These are phyloP conservation scores for Myotisia sp. DNA, from an alignment of 2,329 filamentous ascomycete species.

Conservation along the genomic window DNA sequence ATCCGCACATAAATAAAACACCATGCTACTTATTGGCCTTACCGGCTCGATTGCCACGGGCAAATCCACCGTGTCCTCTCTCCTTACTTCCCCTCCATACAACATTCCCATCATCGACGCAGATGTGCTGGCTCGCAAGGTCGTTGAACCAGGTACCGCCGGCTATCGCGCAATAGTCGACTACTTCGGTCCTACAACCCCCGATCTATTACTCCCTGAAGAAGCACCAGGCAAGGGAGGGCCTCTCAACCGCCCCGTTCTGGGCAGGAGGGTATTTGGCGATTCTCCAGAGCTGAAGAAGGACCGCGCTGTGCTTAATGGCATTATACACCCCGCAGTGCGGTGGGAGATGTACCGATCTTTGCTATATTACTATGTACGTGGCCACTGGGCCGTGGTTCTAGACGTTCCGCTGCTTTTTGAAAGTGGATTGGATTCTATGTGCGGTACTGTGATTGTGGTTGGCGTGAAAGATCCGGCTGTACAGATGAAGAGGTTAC, in stretches of 20 bases:
- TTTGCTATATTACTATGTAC: constrained; percentile 58
- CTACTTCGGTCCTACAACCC: constrained; percentile 69
- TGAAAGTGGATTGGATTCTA: constrained; percentile 69
- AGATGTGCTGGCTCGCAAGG: constrained; percentile 78
- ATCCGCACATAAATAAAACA: too few species aligned
- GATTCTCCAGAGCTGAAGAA: constrained; percentile 52
- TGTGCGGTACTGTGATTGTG: constrained; percentile 75
- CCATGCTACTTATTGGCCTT: constrained; percentile 89
- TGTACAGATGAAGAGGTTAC: constrained; percentile 68
- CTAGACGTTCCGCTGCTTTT: constrained; percentile 87
- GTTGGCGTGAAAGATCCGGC: constrained; percentile 69
- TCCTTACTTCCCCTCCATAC: constrained; percentile 69
- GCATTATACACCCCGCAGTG: constrained; percentile 86
- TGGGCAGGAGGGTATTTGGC: constrained; percentile 79
- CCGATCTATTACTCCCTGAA: constrained; percentile 61
- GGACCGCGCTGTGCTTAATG: constrained; percentile 67
- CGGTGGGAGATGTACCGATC: constrained; percentile 64
- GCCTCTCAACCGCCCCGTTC: constrained; percentile 69
- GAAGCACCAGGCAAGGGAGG: constrained; percentile 29
- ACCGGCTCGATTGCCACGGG: constrained; percentile 96
- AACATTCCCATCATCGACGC: constrained; percentile 85
- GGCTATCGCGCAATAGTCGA: constrained; percentile 72
- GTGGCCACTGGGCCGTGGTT: constrained; percentile 74
- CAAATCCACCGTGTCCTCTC: constrained; percentile 84
- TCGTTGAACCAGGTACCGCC: constrained; percentile 79